These are phyloP conservation scores for Podaxis sp. DNA, from an alignment of 768 basidiomycete genomes.

Conservation along the genomic window DNA sequence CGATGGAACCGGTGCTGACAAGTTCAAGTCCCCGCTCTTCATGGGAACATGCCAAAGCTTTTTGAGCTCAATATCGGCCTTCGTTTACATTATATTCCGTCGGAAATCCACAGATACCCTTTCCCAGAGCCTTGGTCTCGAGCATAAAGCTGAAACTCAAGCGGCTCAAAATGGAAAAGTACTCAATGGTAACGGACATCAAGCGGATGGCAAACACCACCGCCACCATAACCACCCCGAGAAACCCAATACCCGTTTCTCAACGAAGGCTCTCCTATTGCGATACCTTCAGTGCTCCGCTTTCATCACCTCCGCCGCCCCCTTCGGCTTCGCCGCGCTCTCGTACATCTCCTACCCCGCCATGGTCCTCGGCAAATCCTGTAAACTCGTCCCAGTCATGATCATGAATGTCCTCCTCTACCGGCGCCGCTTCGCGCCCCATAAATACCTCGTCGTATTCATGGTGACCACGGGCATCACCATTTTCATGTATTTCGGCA, in stretches of 20 bases:
- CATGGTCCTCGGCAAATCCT: constrained; percentile 98
- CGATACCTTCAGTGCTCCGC: constrained; percentile 82
- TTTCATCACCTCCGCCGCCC: constrained; percentile 88
- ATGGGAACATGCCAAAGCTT: constrained; percentile 84
- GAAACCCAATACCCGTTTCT: constrained; percentile 35
- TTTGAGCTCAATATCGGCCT: constrained; percentile 72
- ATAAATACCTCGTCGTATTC: constrained; percentile 95
- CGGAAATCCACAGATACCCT: constrained; percentile 54
- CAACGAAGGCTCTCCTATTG: constrained; percentile 54
- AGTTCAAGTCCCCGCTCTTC: constrained; percentile 85
- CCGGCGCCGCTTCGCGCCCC: constrained; percentile 85
- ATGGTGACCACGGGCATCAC: constrained; percentile 92
- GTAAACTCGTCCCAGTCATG: constrained; percentile 98
- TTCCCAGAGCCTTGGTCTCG: constrained; percentile 62
- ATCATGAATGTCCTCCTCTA: constrained; percentile 97
- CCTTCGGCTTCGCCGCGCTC: constrained; percentile 94
- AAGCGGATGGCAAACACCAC: constrained; percentile 36
- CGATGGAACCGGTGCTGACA: constrained; percentile 60
- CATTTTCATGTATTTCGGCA: constrained; percentile 89
- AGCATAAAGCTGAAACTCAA: constrained; percentile 28
- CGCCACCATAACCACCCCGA: constrained; percentile 30
- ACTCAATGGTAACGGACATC: constrained; percentile 26
- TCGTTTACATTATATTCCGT: constrained; percentile 72
- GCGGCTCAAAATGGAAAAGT: constrained; percentile 28
- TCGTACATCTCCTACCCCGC: constrained; percentile 97